Evolutionary conservation across 2,329 filamentous ascomycete genomes (phyloP), one percentile per base, ranked within the genome.

Genomic region (Fusarium brevicatenulatum): DNA sequence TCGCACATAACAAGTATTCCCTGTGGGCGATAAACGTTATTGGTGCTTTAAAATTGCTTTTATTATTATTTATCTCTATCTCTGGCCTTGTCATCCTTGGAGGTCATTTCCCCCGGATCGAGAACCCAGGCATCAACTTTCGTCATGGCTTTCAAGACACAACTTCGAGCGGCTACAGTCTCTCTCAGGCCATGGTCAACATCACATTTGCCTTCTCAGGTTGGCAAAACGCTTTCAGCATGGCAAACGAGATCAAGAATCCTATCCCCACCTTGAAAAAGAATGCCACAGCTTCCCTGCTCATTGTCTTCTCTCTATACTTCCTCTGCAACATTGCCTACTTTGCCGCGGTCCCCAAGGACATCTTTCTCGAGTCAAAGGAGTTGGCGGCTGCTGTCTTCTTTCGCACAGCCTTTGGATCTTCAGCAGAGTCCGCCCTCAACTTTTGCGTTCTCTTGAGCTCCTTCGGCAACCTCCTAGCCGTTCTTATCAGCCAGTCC

Each of bases 181-280:
- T 83, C 0, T 77, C 82, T 0, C 76, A 85, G 63, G 88, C 89
- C 0, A 77, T 92, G 39, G 85, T 89, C 54, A 89, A 86, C 63
- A 87, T 91, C 56, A 84, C 87, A 25, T 91, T 90, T 68, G 86
- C 88, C 1, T 91, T 90, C 69, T 78, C 82, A 0, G 89, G 89
- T 3, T 91, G 86, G 66, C 80, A 84, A 13, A 91, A 91, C 72
- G 87, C 88, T 0, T 91, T 91, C 80, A 90, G 89, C 68, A 84
- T 91, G 11, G 87, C 88, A 57, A 90, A 90, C 59, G 89, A 91
- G 78, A 86, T 91, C 73, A 86, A 89, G 84, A 87, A 90, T 67
- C 89, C 90, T 0, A 83, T 91, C 37, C 86, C 84, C 43, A 86
- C 85, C 1, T 83, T 91, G 40, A 86, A 86, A 49, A 85, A 78